Evolutionary conservation across 139 green algal species (phyloP), one percentile per base, ranked within the genome.

Genomic region (Pseudopediastrum boryanum): DNA sequence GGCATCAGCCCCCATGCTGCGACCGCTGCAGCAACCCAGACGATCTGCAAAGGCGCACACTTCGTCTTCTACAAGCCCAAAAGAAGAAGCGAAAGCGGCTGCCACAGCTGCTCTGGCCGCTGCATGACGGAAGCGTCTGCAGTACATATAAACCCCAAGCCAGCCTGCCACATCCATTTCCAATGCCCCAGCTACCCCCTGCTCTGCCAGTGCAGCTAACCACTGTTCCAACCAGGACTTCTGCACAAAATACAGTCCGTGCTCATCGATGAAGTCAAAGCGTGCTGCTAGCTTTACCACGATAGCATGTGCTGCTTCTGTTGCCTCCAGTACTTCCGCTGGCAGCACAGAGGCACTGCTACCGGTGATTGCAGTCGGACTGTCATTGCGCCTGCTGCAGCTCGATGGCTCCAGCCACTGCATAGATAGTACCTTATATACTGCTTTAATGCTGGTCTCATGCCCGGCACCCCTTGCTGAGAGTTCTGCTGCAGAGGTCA

Each of bases 221-320:
- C 77, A 83, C 9, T 58, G 46, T 7, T 74, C 33, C 46, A 44
- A 38, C n/a, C 61, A 71, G 4, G 31, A 42, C 3, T 56, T 27
- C 2, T 79, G 43, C 6, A 70, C 23, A 29, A 39, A 10, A 61
- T 84, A 84, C 6, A 79, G 4, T 16, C 78, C 78, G 44, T 54
- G 46, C 5, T 42, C 7, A 4, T 13, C 23, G 0, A 84, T 48
- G 27, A 79, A 79, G 4, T 69, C n/a, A 0, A n/a, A 19, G 2
- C 41, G 27, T 8, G 21, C 33, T 42, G 74, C 39, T 39, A 75
- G 25, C 23, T 21, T 4, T 16, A 39, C 23, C 13, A 61, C 46
- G 2, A 1, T 27, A 31, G 33, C 27, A 73, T 84, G 77, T 21
- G 56, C 67, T 29, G 50, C 27, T 8, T 62, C 52, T 23, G 66